A percentile compares a stretch with the other conserved stretches of the same genome.
Evolutionary conservation across 352 stramenopile genomes (phyloP).

Genomic region (Pythium guiyangense): DNA sequence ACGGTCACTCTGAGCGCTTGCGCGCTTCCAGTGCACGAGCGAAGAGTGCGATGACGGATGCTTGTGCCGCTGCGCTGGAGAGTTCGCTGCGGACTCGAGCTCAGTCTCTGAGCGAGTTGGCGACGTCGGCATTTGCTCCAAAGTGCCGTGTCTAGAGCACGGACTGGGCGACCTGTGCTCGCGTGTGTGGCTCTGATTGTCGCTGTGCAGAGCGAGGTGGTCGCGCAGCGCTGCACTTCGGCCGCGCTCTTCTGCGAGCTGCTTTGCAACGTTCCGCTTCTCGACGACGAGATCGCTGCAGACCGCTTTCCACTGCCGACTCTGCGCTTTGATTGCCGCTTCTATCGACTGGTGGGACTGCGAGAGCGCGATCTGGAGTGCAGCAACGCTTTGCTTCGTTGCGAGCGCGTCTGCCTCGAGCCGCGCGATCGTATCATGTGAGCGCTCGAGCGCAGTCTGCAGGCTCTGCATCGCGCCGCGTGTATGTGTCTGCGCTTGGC

Average conservation of each 20-base stretch:
- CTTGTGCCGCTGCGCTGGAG: neutral
- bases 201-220: conserved; percentile 22
- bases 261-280: conserved; percentile 35
- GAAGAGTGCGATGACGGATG: neutral
- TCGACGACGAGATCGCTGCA: conserved; percentile 38
- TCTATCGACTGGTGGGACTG: conserved; percentile 29
- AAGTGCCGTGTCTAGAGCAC: neutral
- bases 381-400: conserved; percentile 15
- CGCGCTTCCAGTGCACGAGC: neutral
- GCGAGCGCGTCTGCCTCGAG: conserved; percentile 28
- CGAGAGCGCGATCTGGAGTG: conserved; percentile 19
- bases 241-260: conserved; percentile 41
- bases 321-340: conserved; percentile 28
- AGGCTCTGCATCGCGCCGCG: conserved; percentile 19
- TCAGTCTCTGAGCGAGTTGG: neutral
- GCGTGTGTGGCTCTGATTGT: neutral
- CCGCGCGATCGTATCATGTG: conserved; percentile 15
- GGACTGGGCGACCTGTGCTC: neutral
- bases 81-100: neutral
- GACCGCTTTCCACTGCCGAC: conserved; percentile 37
- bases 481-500: conserved; percentile 7
- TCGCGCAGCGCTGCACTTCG: conserved; percentile 37
- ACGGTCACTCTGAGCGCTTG: neutral
- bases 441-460: conserved; percentile 17
- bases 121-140: neutral